These are phyloP conservation scores for Penicillium lividum DNA, from an alignment of 495 filamentous ascomycete species.

Conservation along the genomic window DNA sequence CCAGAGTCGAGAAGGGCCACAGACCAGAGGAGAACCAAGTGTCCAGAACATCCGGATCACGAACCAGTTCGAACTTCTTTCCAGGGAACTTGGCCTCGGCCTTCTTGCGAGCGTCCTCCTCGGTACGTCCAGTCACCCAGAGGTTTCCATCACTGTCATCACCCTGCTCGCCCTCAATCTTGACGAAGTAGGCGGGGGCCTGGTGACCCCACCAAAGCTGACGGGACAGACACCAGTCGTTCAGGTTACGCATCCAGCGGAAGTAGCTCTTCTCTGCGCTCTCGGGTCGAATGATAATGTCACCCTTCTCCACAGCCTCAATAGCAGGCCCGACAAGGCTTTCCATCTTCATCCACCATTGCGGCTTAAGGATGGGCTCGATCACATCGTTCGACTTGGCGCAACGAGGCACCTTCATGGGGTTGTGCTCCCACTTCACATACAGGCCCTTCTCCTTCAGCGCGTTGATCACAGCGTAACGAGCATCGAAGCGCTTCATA, in stretches of 20 bases:
- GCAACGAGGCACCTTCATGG: conserved; percentile 79
- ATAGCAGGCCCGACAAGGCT: conserved; percentile 60
- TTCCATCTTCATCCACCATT: conserved; percentile 76
- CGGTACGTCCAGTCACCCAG: conserved; percentile 70
- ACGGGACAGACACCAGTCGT: conserved; percentile 81
- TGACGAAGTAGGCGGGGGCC: conserved; percentile 71
- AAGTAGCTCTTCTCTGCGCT: conserved; percentile 68
- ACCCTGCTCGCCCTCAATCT: conserved; percentile 62
- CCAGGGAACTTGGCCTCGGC: conserved; percentile 66
- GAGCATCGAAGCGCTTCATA: conserved; percentile 74
- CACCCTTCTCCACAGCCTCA: conserved; percentile 64
- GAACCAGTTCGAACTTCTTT: conserved; percentile 65
- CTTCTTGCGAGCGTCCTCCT: conserved; percentile 64
- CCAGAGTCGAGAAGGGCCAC: conserved; percentile 80
- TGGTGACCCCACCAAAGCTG: conserved; percentile 90
- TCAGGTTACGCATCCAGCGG: conserved; percentile 70
- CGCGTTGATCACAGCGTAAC: conserved; percentile 68
- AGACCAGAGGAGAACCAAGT: conserved; percentile 83
- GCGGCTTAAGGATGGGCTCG: conserved; percentile 77
- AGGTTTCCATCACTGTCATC: conserved; percentile 54
- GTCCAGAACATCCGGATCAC: conserved; percentile 75
- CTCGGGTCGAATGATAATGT: conserved; percentile 72
- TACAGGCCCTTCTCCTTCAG: conserved; percentile 71
- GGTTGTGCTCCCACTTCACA: conserved; percentile 75
- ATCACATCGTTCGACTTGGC: conserved; percentile 76